Conservation (phyloP, 2,329 filamentous ascomycete species). For the Ophiocordyceps robertsii region DNA sequence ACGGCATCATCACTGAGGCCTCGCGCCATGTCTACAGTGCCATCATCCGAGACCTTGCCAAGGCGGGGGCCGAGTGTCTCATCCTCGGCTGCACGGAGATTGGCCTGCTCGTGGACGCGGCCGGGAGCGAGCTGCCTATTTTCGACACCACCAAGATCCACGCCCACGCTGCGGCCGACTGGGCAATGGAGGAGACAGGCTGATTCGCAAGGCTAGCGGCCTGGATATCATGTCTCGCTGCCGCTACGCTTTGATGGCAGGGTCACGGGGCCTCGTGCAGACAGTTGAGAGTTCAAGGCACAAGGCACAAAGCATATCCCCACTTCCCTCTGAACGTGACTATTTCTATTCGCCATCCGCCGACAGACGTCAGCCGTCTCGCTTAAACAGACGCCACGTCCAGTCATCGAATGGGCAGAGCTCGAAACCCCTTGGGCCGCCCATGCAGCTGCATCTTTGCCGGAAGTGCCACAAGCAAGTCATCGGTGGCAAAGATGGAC, state of each 20-base stretch:
- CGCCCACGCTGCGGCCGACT: conserved; percentile 10
- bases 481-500: not conserved
- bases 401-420: not conserved
- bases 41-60: conserved; percentile 4
- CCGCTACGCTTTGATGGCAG: not conserved
- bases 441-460: not conserved
- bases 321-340: no score
- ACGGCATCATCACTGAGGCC: conserved; percentile 5
- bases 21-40: conserved; percentile 5
- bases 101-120: conserved; percentile 7
- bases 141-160: conserved; percentile 13
- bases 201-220: not conserved
- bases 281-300: no score
- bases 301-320: no score
- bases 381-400: not conserved
- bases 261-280: no score
- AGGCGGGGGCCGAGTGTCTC: conserved; percentile 8
- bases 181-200: conserved; percentile 6
- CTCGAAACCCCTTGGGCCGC: not conserved
- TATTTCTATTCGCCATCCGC: no score
- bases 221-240: not conserved
- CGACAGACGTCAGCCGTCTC: not conserved
- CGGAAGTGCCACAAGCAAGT: not conserved
- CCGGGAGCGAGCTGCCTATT: conserved; percentile 5
- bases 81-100: conserved; percentile 14